Percentiles rank a stretch among this genome's conserved stretches.
Conservation (phyloP, 179 eudicot genomes). For the Carnegiea gigantea region DNA sequence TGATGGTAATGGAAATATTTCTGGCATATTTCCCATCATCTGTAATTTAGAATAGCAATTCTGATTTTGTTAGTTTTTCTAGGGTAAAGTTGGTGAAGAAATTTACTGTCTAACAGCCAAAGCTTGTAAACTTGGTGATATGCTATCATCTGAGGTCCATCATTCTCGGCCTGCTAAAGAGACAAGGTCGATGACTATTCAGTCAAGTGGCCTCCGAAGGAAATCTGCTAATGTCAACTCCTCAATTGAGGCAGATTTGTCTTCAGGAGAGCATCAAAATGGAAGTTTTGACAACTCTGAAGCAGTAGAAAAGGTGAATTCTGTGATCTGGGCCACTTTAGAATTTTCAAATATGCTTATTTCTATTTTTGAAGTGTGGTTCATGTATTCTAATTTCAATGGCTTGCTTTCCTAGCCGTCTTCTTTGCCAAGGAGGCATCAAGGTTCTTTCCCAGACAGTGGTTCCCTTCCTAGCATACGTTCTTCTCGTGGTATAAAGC, state of each 20-base stretch:
- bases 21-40: background rate
- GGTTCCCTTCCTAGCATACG: conserved; percentile 7
- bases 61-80: conserved; percentile 1
- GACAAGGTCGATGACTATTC: background rate
- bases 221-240: conserved; percentile 5
- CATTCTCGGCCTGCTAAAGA: background rate
- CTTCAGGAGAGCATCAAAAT: background rate
- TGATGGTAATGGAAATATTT: conserved; percentile 25
- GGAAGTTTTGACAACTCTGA: background rate
- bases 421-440: conserved; percentile 1
- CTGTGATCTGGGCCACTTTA: background rate
- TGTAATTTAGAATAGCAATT: background rate
- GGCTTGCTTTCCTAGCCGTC: conserved; percentile 10
- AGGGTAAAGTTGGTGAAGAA: conserved; percentile 9
- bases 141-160: conserved; percentile 2
- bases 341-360: conserved; percentile 10
- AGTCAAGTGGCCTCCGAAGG: background rate
- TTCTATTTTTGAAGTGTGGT: background rate
- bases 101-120: background rate
- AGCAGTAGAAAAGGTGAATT: conserved; percentile 8
- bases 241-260: background rate
- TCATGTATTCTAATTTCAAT: background rate
- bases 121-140: conserved; percentile 1
- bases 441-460: conserved; percentile 5
- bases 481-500: conserved; percentile 16